Percentiles rank a stretch among this genome's conserved stretches.
Conservation (phyloP, 2,329 filamentous ascomycete genomes). For the Escovopsis sp. region DNA sequence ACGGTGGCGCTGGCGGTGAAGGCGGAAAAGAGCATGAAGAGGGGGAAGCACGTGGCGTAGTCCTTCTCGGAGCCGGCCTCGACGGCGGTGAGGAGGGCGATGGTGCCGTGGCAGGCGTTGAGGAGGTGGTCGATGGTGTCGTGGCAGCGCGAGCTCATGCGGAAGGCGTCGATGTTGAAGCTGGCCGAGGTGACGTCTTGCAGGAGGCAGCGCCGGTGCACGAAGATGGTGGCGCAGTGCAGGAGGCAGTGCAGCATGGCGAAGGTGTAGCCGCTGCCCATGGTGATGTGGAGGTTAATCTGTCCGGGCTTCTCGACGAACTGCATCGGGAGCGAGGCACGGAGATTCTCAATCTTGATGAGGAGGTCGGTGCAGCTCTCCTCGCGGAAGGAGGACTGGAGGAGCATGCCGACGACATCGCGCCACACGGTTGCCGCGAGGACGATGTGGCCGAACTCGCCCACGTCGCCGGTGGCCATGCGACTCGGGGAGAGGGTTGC, state of each 20-base stretch:
- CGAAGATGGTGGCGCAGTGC: conserved; percentile 45
- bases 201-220: conserved; percentile 42
- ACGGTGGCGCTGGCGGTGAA: conserved; percentile 46
- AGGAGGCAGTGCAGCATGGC: conserved; percentile 47
- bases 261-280: conserved; percentile 47
- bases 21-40: conserved; percentile 48
- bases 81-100: conserved; percentile 38
- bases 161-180: conserved; percentile 40
- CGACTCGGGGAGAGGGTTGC: conserved; percentile 21
- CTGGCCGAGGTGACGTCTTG: conserved; percentile 38
- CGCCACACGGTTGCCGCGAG: conserved; percentile 46
- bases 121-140: conserved; percentile 41
- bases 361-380: conserved; percentile 35
- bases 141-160: conserved; percentile 31
- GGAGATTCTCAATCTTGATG: conserved; percentile 38
- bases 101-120: conserved; percentile 42
- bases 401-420: conserved; percentile 45
- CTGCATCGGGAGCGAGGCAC: conserved; percentile 39
- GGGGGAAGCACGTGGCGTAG: conserved; percentile 42
- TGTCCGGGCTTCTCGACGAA: conserved; percentile 46
- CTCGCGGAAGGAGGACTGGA: conserved; percentile 36
- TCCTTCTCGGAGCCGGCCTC: conserved; percentile 43
- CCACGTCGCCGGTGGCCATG: conserved; percentile 33
- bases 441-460: conserved; percentile 47
- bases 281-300: conserved; percentile 46